Evolutionary conservation across 345 rosid genomes (phyloP), one percentile per base, ranked within the genome.

Genomic region (Excoecaria agallocha): DNA sequence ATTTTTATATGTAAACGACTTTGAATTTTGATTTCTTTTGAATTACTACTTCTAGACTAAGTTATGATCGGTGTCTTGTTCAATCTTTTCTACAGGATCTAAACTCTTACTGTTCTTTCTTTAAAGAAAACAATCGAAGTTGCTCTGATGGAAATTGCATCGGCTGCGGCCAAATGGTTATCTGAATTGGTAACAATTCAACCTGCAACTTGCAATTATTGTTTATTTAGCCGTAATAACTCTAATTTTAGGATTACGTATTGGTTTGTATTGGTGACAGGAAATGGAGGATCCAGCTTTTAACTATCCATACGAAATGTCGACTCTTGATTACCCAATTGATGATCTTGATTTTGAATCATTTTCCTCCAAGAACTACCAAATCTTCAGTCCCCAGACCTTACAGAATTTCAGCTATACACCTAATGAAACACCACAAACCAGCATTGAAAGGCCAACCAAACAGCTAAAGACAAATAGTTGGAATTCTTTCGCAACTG

Each of bases 391-490:
- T 62, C 79, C 64, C 5, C 71, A 75, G 35, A 66, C 55, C 70
- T 8, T 62, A 13, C 62, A 61, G 41, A 73, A 61, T 39, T 35
- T 68, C 6, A 43, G 12, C 49, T 43, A 6, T 59, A 55, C 79
- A 7, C 35, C 56, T 12, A 49, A 19, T 43, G 73, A 54, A 66
- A 16, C 71, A 24, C 39, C 66, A 17, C 51, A 70, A 5, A 25
- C 55, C 45, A 12, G 41, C 35, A 38, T 39, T 12, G 77, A 72
- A 63, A 80, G 83, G 76, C 82, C 86, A 1, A 22, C 50, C 41
- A 85, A 87, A 62, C 87, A 84, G 73, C 62, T 58, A 17, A 84
- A 77, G 79, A 80, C 83, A 54, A 50, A 60, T 15, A 83, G 70
- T 66, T 66, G 85, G 83, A 75, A 50, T 70, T 74, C 83, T 72